Evolutionary conservation across 2,329 filamentous ascomycete species (phyloP), one percentile per base, ranked within the genome.

Genomic region (Penicillium sp.): DNA sequence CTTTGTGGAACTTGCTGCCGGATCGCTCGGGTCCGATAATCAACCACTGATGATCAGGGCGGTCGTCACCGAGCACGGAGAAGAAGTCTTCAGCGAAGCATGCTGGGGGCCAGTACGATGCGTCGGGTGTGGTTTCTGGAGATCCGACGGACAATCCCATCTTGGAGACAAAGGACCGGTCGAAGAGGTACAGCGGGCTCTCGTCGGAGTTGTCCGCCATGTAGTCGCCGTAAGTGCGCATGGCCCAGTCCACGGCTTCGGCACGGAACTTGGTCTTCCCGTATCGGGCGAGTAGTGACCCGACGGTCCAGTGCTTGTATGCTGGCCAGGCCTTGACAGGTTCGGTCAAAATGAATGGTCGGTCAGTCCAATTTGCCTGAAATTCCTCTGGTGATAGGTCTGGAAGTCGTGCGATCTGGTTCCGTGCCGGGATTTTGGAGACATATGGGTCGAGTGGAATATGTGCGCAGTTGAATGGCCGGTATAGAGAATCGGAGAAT

Each of bases 1-100:
- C 85, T 72, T 97, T 97, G 78, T 97, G 93, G 71, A 97, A 97
- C 5, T 92, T 97, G 63, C 90, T 95, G 31, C 93, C 93, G 68
- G 90, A 95, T 56, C 92, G 82, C 60, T 87, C 85, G 1, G 93
- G 92, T 0, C 93, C 92, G 61, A 97, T 82, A 67, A 97, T 96
- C 59, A 97, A 81, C 94, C 93, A 97, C 58, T 92, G 86, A 68
- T 91, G 88, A 60, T 96, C 92, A 2, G 93, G 93, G 51, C 93
- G 84, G 69, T 95, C 85, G 14, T 82, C 71, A 10, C 88, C 89
- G 0, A 97, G 80, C 8, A 94, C 83, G 45, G 86, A 84, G 68
- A 97, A 97, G 18, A 95, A 78, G 70, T 97, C 93, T 49, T 89
- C 84, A 0, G 90, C 91, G 70, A 97, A 97, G 71, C 90, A 95